These are phyloP conservation scores for Colletotrichum costaricense DNA, from an alignment of 2,329 filamentous ascomycete genomes.

Conservation along the genomic window DNA sequence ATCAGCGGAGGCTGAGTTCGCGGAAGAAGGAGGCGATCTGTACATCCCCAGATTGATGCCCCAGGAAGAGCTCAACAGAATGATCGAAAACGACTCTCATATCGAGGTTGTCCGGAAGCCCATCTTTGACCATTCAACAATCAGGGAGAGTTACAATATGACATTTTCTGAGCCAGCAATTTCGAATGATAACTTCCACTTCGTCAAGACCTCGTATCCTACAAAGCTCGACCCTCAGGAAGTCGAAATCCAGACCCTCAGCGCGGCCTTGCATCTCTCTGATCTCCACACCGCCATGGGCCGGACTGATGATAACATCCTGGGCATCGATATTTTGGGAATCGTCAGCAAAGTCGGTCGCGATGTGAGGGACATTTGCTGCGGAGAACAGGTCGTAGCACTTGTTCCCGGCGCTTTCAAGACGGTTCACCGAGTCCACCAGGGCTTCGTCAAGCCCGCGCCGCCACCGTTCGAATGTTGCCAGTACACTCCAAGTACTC, in stretches of 20 bases:
- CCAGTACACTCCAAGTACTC: conserved; percentile 47
- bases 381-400: conserved; percentile 56
- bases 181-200: conserved; percentile 40
- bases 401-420: conserved; percentile 50
- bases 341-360: conserved; percentile 48
- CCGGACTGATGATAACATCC: conserved; percentile 40
- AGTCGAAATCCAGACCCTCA: conserved; percentile 53
- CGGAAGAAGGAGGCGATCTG: conserved; percentile 49
- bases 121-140: neutral
- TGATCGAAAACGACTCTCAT: conserved; percentile 50
- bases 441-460: conserved; percentile 47
- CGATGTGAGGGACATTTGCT: conserved; percentile 43
- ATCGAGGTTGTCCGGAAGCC: neutral
- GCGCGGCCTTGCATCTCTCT: conserved; percentile 46
- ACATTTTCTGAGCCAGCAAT: conserved; percentile 42
- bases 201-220: conserved; percentile 31
- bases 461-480: neutral
- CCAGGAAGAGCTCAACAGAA: conserved; percentile 51
- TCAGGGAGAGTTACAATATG: conserved; percentile 35
- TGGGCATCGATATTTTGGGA: conserved; percentile 57
- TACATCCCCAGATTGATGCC: conserved; percentile 59
- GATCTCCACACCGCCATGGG: conserved; percentile 52
- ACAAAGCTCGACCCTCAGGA: conserved; percentile 43
- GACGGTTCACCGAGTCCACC: conserved; percentile 47
- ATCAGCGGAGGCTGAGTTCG: conserved; percentile 56